A percentile compares a stretch with the other conserved stretches of the same genome.
phyloP scores from a whole-genome alignment of 345 rosid species.

The Ceriops decandra region DNA sequence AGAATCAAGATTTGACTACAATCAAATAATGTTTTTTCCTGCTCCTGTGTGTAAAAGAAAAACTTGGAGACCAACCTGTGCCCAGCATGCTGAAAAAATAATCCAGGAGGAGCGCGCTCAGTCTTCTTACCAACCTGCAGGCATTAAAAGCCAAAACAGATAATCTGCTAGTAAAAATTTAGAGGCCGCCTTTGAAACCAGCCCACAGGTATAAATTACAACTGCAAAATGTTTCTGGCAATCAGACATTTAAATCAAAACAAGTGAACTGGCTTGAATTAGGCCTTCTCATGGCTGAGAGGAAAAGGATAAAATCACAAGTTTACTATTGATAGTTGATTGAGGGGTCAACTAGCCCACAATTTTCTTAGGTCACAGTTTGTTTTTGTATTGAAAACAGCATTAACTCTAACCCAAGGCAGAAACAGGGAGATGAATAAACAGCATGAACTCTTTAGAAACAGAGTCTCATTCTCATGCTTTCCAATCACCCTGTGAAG shows the following conservation, averaged over 20 bases:
- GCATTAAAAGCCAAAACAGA: not conserved
- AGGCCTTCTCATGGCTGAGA: conserved; percentile 1
- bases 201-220: too few relatives aligned
- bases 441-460: not conserved
- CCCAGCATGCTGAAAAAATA: conserved; percentile 37
- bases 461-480: not conserved
- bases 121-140: conserved; percentile 28
- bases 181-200: too few relatives aligned
- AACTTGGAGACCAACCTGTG: conserved; percentile 24
- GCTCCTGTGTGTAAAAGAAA: not conserved
- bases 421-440: not conserved
- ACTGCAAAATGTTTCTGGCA: not conserved
- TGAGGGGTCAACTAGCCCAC: not conserved
- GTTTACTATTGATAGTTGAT: not conserved
- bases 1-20: too few relatives aligned
- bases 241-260: not conserved
- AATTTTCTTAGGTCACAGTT: not conserved
- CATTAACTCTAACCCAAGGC: not conserved
- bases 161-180: not conserved
- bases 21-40: too few relatives aligned
- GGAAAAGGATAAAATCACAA: not conserved
- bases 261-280: not conserved
- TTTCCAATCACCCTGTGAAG: not conserved
- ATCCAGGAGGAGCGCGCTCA: conserved; percentile 28
- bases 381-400: not conserved